phyloP scores from a whole-genome alignment of 148 eudicot genomes.

The Suaeda aralocaspica region DNA sequence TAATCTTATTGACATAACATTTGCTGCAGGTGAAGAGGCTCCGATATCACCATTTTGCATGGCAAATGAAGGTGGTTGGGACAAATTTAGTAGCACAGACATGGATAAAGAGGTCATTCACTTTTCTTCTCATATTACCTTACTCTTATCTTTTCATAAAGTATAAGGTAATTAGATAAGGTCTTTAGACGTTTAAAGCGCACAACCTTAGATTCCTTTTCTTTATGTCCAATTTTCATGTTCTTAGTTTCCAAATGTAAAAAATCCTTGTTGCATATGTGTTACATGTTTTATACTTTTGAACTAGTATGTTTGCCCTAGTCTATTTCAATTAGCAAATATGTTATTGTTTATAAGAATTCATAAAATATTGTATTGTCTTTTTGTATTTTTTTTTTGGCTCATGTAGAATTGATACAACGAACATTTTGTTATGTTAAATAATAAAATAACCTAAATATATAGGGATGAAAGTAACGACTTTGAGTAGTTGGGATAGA shows the following conservation, averaged over 20 bases:
- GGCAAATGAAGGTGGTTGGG: conserved; percentile 77
- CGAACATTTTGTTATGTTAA: no score
- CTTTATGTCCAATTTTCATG: not conserved
- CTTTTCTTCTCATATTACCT: conserved; percentile 31
- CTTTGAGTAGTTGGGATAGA: no score
- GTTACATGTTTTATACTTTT: no score
- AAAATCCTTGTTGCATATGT: not conserved
- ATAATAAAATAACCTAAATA: no score
- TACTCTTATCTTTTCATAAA: conserved; percentile 18
- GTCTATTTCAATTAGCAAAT: no score
- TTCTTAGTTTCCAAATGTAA: not conserved
- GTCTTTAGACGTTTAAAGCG: not conserved
- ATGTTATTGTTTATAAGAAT: no score
- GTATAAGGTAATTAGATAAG: conserved; percentile 10
- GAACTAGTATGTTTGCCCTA: no score
- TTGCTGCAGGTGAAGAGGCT: conserved; percentile 65
- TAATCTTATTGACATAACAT: conserved; percentile 25
- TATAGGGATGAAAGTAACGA: no score
- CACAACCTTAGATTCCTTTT: not conserved
- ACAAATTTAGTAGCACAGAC: conserved; percentile 84
- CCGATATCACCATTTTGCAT: conserved; percentile 75
- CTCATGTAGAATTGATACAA: no score
- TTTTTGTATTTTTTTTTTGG: no score
- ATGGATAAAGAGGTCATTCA: conserved; percentile 85
- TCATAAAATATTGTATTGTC: no score